Evolutionary conservation across 345 rosid species (phyloP).

Genomic region (Dovyalis caffra): DNA sequence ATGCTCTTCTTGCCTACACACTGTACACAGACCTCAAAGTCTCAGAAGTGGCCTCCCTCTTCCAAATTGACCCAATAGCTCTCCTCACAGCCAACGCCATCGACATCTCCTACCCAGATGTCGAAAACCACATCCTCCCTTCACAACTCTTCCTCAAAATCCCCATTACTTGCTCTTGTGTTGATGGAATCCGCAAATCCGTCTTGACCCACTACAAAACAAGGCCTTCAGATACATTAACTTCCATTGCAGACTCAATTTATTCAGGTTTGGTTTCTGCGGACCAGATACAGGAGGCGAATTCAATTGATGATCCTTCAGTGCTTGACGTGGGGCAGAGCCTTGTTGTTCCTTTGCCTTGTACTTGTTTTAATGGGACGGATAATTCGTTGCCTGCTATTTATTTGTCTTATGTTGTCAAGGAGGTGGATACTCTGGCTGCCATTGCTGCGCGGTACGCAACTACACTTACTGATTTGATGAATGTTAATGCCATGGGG

Average conservation of each 20-base stretch:
- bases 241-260: slow-evolving; percentile 58
- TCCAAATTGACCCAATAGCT: slow-evolving; percentile 81
- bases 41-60: slow-evolving; percentile 84
- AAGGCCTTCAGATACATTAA: slow-evolving; percentile 71
- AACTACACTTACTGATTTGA: slow-evolving; percentile 83
- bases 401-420: slow-evolving; percentile 82
- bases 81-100: slow-evolving; percentile 79
- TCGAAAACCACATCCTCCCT: slow-evolving; percentile 92
- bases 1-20: slow-evolving; percentile 81
- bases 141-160: slow-evolving; percentile 72
- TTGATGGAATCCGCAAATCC: slow-evolving; percentile 88
- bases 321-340: slow-evolving; percentile 70
- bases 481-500: slow-evolving; percentile 95
- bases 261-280: slow-evolving; percentile 83
- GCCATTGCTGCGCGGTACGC: slow-evolving; percentile 68
- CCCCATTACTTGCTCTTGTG: slow-evolving; percentile 81
- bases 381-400: slow-evolving; percentile 80
- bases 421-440: slow-evolving; percentile 56
- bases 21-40: slow-evolving; percentile 94
- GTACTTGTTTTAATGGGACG: slow-evolving; percentile 88
- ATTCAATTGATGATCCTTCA: slow-evolving; percentile 61
- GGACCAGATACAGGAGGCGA: slow-evolving; percentile 85
- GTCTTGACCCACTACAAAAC: slow-evolving; percentile 75
- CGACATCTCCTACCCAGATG: slow-evolving; percentile 87
- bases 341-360: slow-evolving; percentile 81